These are phyloP conservation scores for Xylaria cubensis DNA, from an alignment of 495 filamentous ascomycete genomes.

Conservation along the genomic window DNA sequence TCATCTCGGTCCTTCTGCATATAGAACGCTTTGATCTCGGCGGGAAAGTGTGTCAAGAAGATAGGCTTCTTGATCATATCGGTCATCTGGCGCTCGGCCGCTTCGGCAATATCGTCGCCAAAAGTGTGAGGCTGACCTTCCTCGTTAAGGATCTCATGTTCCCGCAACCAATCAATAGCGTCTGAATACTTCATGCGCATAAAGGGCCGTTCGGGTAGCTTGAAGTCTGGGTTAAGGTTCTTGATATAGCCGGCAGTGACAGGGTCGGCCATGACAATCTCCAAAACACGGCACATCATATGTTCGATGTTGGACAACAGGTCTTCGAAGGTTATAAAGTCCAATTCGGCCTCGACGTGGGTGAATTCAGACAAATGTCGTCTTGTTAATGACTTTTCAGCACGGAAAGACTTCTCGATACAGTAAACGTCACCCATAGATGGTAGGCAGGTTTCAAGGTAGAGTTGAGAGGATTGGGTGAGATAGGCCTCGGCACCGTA, in stretches of 20 bases:
- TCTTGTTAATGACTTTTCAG: slow-evolving; percentile 92
- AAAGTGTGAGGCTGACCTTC: slow-evolving; percentile 88
- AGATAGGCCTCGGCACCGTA: slow-evolving; percentile 94
- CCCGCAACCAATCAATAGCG: slow-evolving; percentile 93
- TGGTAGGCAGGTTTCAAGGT: slow-evolving; percentile 93
- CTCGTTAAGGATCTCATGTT: slow-evolving; percentile 82
- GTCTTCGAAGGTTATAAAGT: slow-evolving; percentile 93
- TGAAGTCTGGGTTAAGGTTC: slow-evolving; percentile 86
- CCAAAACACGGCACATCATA: slow-evolving; percentile 86
- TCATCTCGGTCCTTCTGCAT: slow-evolving; percentile 93
- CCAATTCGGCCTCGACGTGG: slow-evolving; percentile 95
- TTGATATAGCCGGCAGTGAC: slow-evolving; percentile 72
- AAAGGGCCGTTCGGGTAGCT: slow-evolving; percentile 85
- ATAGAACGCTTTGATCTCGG: slow-evolving; percentile 98
- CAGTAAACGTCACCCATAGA: slow-evolving; percentile 95
- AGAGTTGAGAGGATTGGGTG: slow-evolving; percentile 97
- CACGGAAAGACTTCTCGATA: slow-evolving; percentile 97
- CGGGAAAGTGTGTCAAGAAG: slow-evolving; percentile 96
- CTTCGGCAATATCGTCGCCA: slow-evolving; percentile 98
- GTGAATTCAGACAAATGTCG: slow-evolving; percentile 97
- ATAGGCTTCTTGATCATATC: slow-evolving; percentile 94
- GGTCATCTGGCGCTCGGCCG: slow-evolving; percentile 95
- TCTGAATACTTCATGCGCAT: slow-evolving; percentile 93
- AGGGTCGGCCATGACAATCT: slow-evolving; percentile 74
- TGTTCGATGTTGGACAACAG: slow-evolving; percentile 90